Evolutionary conservation across 768 basidiomycete genomes (phyloP), one percentile per base, ranked within the genome.

Genomic region (Tylopilus sp.): DNA sequence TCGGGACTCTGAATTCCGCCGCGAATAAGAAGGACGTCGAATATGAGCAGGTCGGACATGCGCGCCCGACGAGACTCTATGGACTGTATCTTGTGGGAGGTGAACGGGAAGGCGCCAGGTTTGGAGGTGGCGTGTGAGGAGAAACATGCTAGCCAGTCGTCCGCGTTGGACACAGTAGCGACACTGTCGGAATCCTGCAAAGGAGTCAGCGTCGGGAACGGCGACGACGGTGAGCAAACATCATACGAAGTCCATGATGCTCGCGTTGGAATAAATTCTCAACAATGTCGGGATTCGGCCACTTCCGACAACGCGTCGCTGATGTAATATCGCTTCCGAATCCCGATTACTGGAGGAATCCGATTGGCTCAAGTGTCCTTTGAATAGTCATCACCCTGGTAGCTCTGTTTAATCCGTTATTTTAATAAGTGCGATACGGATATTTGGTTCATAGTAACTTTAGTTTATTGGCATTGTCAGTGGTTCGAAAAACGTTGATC

Each of bases 1-100:
- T 83, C 79, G 2, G 85, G 78, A 21, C 76, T 73, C 9, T 69
- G 73, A 44, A 91, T 73, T 6, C 83, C 81, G 21, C 87, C 88
- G 13, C 80, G 76, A 9, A 73, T 66, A 35, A 93, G 78, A 5
- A 92, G 76, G 20, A 86, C 78, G 65, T 91, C 88, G 55, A 88
- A 87, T 28, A 92, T 76, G 42, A 91, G 80, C 47, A 75, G 59
- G 64, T 86, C 85, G 25, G 76, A 73, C 71, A 90, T 73, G 33
- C 69, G 68, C 5, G 79, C 79, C 35, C 90, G 80, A 35, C 87
- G 79, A 39, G 75, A 69, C 57, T 82, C 78, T 47, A 91, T 86
- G 66, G 80, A 76, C 53, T 78, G 73, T 42, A 75, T 76, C 28
- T 73, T 71, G 36, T 76, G 73, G 17, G 71, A 69, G 53, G 74